A percentile compares a stretch with the other conserved stretches of the same genome.
Conservation (phyloP, 768 basidiomycete genomes). For the Mycena crocata region DNA sequence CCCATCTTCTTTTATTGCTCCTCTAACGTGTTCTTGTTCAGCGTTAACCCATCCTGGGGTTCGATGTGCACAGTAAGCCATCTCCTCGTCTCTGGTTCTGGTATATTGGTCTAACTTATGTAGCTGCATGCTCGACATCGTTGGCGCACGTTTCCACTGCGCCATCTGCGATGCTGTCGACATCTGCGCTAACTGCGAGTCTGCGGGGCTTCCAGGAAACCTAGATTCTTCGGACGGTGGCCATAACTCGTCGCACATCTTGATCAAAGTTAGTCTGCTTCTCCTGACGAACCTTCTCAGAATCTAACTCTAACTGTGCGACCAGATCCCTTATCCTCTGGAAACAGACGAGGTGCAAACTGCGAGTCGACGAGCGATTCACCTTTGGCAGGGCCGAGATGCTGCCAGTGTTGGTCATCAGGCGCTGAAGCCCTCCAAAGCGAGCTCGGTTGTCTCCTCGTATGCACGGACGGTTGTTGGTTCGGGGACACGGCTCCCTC, state of each 20-base stretch:
- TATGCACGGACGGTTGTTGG: constrained; percentile 79
- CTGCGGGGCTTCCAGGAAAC: constrained; percentile 86
- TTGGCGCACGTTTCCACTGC: constrained; percentile 94
- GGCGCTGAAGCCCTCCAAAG: constrained; percentile 55
- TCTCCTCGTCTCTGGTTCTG: not conserved
- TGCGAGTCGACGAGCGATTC: constrained; percentile 78
- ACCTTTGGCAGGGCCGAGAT: constrained; percentile 83
- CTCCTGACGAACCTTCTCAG: not conserved
- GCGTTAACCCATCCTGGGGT: constrained; percentile 85
- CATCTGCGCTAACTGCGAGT: constrained; percentile 90
- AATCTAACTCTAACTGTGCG: constrained; percentile 15
- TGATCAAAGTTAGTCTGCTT: constrained; percentile 82
- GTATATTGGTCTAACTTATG: not conserved
- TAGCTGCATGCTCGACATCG: constrained; percentile 90
- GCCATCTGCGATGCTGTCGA: constrained; percentile 88
- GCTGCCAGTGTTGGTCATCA: constrained; percentile 68
- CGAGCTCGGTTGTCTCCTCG: constrained; percentile 70
- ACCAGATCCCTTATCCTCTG: constrained; percentile 89
- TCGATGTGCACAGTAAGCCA: constrained; percentile 86
- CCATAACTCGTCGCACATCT: constrained; percentile 87
- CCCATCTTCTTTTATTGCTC: constrained; percentile 11
- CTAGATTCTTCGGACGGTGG: constrained; percentile 82
- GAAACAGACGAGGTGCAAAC: constrained; percentile 75
- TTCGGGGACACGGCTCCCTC: constrained; percentile 51
- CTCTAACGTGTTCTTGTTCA: constrained; percentile 40